Base-by-base conservation (phyloP, 257 asterid genomes). In the Sherardia arvensis region DNA sequence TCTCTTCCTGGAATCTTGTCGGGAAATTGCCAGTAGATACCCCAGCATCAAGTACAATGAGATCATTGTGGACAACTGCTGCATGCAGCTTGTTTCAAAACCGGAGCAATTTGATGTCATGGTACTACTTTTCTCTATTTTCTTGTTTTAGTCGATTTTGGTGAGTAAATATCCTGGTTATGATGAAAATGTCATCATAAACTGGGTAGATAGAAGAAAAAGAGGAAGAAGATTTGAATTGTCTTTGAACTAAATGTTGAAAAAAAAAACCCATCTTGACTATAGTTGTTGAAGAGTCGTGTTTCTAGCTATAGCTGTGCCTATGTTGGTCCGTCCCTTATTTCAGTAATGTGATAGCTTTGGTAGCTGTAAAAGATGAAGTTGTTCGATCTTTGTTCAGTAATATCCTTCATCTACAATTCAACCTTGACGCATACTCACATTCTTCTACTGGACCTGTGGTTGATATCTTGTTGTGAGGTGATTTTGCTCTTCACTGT, bases 81-180 rank as follows among this genome's bases (percentile, higher is more conserved):
- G 97, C 76, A 93, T 93, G 97, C 99, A 93, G 78, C 99, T 93
- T 74, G 99, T 93, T 66, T 90, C 97, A 64, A 93, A 86, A 81
- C 99, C 99, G n/a, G 95, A 90, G 77, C 97, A 90, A 69, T 93
- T 93, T 80, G 97, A 93, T 80, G 99, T 93, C 30, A 90, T 90
- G 99, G 99, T 93, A 83, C 59, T 51, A 43, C 57, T 23, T 49
- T 57, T 22, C 47, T 20, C 55, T 5, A 22, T 49, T 5, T 40
- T 14, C 0, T 40, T 14, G 3, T 12, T 40, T 40, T 40, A n/a
- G 9, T 15, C 20, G 55, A 7, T 49, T 21, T n/a, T n/a, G n/a
- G n/a, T n/a, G n/a, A n/a, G n/a, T n/a, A n/a, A 49, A 49, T 49
- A n/a, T 49, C 26, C 12, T 49, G 4, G 20, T 15, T 15, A 43